Evolutionary conservation across 441 rosid genomes (phyloP).

Genomic region (Erodium chrysanthum): DNA sequence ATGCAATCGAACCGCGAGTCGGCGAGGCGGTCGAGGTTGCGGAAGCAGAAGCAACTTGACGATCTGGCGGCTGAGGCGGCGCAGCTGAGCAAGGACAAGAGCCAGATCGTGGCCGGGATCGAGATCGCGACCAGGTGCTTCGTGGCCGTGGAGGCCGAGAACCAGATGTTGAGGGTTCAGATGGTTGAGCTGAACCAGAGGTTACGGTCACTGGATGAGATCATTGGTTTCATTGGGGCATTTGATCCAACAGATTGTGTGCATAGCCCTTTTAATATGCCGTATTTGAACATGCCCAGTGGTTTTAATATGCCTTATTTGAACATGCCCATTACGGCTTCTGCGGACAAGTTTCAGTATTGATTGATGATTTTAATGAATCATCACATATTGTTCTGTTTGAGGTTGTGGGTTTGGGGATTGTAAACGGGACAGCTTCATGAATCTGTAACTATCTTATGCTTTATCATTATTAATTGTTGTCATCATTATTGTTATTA

Average conservation of each 20-base stretch:
- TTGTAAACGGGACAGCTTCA: no score
- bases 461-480: no score
- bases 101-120: constrained; percentile 11
- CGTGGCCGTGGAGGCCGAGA: constrained; percentile 18
- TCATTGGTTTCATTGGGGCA: constrained; percentile 7
- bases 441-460: no score
- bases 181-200: constrained; percentile 14
- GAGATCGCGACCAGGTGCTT: constrained; percentile 5
- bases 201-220: constrained; percentile 19
- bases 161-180: constrained; percentile 20
- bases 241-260: background rate
- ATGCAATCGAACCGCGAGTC: constrained; percentile 23
- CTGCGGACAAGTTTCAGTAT: constrained; percentile 14
- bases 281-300: no score
- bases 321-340: constrained; percentile 10
- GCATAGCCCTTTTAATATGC: background rate
- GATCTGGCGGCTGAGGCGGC: background rate
- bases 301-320: background rate
- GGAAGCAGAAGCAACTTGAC: constrained; percentile 13
- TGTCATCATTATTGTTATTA: no score
- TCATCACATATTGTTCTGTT: no score
- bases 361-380: background rate
- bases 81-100: constrained; percentile 9
- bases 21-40: background rate
- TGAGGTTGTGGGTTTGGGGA: no score